Evolutionary conservation across 176 grass and related monocot genomes (phyloP), one percentile per base, ranked within the genome.

Genomic region (Phoenix dactylifera): DNA sequence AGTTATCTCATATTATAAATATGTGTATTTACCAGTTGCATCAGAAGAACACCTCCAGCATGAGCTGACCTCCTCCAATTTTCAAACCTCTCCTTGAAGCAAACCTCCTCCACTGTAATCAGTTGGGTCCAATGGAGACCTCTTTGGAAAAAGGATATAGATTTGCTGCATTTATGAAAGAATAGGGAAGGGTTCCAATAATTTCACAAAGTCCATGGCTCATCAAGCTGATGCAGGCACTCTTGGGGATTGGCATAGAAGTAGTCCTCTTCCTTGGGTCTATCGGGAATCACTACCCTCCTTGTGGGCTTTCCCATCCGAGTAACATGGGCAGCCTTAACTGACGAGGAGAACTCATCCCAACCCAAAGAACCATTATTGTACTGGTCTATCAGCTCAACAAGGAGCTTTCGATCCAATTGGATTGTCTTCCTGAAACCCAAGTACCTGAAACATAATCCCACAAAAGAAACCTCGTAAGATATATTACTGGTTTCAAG

Each of bases 211-310:
- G 30, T 67, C 25, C 24, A 64, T 18, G 63, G 24, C 26, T 72
- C 60, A 62, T 83, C 64, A 14, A 49, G 55, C 44, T 74, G 76
- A 70, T 50, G 79, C 26, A 99, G 72, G 57, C 94, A 99, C 56
- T 99, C 94, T 24, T 99, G 74, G 55, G 94, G 88, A 68, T 99
- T 99, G 5, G 94, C 76, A 74, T 86, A 99, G 64, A 89, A 99
- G 67, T 89, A 99, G 58, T 93, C 76, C 70, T 99, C 94, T 77
- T 99, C 94, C 79, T 99, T 99, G 57, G 94, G 94, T 62, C 76
- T 78, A 58, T 93, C 85, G 3, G 88, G 67, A 74, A 93, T 89
- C 70, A 89, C 67, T 1, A 58, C 78, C 69, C 94, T 82, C 28
- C 67, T 77, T 1, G 79, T 68, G 66, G 85, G 74, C 57, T 44